phyloP scores from a whole-genome alignment of 2,329 filamentous ascomycete species.

The Moelleriella libera region DNA sequence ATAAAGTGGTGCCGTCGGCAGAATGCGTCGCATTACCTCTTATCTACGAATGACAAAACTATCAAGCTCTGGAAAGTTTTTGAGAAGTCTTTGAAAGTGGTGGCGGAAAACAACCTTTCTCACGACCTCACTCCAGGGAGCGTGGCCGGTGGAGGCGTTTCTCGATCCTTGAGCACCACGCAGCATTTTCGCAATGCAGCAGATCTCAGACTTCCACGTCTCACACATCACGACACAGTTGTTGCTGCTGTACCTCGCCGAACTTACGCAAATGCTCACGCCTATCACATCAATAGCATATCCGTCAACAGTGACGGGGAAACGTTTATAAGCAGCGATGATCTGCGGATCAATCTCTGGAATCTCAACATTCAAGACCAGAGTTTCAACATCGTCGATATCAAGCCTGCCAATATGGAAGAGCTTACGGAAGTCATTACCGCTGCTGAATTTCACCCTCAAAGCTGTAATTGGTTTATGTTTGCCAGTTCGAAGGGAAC shows the following conservation, averaged over 20 bases:
- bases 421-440: conserved; percentile 98
- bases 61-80: conserved; percentile 99
- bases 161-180: conserved; percentile 52
- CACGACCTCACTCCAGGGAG: conserved; percentile 75
- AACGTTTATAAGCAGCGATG: conserved; percentile 98
- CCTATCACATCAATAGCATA: conserved; percentile 99
- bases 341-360: conserved; percentile 95
- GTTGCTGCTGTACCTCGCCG: conserved; percentile 90
- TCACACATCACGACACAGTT: conserved; percentile 97
- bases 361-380: conserved; percentile 98
- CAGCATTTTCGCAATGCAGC: conserved; percentile 65
- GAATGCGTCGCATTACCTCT: conserved; percentile 94
- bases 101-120: conserved; percentile 96
- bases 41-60: conserved; percentile 98
- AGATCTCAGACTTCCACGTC: conserved; percentile 82
- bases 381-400: conserved; percentile 99
- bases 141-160: conserved; percentile 59
- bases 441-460: conserved; percentile 90
- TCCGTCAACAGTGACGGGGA: conserved; percentile 99
- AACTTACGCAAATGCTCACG: conserved; percentile 96
- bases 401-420: conserved; percentile 99
- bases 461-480: conserved; percentile 99
- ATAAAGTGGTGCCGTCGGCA: conserved; percentile 99
- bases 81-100: conserved; percentile 97
- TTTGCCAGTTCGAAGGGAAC: conserved; percentile 98